Evolutionary conservation across 306 rosid species (phyloP).

Genomic region (Neltuma alba): DNA sequence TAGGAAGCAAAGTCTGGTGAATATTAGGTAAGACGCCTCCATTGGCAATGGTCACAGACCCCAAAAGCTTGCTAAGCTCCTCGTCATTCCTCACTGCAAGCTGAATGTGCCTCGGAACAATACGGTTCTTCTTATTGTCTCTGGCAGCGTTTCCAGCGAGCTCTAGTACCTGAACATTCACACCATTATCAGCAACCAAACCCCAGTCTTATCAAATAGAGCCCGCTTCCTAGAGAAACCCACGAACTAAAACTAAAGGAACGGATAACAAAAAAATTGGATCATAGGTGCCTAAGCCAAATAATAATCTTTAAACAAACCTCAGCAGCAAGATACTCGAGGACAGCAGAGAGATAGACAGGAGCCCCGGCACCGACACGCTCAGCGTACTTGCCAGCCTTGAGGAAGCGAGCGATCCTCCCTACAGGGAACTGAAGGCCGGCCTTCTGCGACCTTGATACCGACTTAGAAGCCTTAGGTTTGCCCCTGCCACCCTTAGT

Average conservation of each 20-base stretch:
- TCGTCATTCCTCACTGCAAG: constrained; percentile 88
- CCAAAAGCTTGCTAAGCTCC: constrained; percentile 81
- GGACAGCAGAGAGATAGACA: constrained; percentile 86
- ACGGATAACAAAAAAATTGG: too few species aligned
- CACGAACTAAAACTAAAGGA: neutral
- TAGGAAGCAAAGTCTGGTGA: constrained; percentile 71
- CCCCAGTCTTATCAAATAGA: neutral
- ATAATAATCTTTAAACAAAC: constrained; percentile 22
- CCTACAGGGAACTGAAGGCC: constrained; percentile 96
- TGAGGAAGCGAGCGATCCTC: constrained; percentile 79
- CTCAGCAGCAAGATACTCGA: constrained; percentile 92
- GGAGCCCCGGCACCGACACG: constrained; percentile 98
- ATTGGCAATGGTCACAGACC: constrained; percentile 75
- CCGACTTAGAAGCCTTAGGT: constrained; percentile 85
- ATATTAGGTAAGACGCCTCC: constrained; percentile 81
- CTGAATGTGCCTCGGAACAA: constrained; percentile 89
- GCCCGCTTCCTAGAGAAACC: neutral
- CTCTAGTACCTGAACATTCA: constrained; percentile 61
- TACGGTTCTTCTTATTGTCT: constrained; percentile 90
- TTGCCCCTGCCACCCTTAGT: constrained; percentile 97
- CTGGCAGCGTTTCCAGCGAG: constrained; percentile 89
- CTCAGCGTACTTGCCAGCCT: constrained; percentile 88
- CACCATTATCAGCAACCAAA: neutral
- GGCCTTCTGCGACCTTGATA: constrained; percentile 77
- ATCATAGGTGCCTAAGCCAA: neutral